Conservation (phyloP, 306 rosid species). For the Vigna angularis region DNA sequence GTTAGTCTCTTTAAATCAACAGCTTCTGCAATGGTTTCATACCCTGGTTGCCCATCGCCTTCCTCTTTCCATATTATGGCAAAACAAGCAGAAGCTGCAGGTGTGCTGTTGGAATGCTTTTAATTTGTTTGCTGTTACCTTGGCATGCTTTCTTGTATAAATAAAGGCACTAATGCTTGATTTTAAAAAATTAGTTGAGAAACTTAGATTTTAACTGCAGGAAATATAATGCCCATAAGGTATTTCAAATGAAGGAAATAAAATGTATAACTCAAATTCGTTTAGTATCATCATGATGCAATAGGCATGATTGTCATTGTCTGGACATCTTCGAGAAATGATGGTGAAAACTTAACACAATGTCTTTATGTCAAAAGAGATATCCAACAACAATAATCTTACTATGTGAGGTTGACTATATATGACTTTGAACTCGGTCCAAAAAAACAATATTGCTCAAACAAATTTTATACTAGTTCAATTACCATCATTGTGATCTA, state of each 20-base stretch:
- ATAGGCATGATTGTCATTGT: conserved; percentile 11
- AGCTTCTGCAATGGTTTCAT: conserved; percentile 76
- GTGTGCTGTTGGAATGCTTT: conserved; percentile 52
- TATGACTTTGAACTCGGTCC: not conserved
- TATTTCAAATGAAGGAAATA: conserved; percentile 34
- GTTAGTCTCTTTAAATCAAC: conserved; percentile 88
- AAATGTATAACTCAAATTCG: conserved; percentile 4
- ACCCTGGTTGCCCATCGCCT: conserved; percentile 72
- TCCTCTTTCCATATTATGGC: conserved; percentile 81
- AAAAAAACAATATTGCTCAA: not conserved
- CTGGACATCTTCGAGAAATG: not conserved
- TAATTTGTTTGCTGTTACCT: conserved; percentile 30
- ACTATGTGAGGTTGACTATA: not conserved
- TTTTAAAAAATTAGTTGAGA: conserved; percentile 19
- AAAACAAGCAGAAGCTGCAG: conserved; percentile 99
- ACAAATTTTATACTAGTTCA: no score
- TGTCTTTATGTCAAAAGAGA: conserved; percentile 2
- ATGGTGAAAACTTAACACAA: conserved; percentile 20
- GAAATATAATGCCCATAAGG: conserved; percentile 23
- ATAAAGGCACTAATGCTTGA: conserved; percentile 1
- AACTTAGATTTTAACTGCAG: conserved; percentile 14
- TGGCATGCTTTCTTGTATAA: conserved; percentile 26
- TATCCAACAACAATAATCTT: not conserved
- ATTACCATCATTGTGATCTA: no score
- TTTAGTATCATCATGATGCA: conserved; percentile 22